Percentiles rank a stretch among this genome's conserved stretches.
Conservation (phyloP, 345 rosid genomes). For the Hibiscus trionum region DNA sequence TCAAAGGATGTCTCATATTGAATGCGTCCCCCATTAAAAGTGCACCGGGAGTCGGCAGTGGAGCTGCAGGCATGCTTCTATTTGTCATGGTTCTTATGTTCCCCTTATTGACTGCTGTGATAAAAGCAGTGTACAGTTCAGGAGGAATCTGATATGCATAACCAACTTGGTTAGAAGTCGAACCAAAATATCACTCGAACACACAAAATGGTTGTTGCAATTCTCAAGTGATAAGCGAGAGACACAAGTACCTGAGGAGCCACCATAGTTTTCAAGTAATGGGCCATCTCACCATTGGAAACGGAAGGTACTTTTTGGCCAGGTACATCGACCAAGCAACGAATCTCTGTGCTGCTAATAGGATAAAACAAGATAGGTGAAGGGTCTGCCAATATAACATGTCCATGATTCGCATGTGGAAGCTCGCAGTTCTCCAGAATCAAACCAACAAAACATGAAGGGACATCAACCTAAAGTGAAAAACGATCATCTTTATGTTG, state of each 20-base stretch:
- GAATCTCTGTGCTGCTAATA: conserved; percentile 51
- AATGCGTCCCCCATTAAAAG: conserved; percentile 45
- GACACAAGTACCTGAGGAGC: conserved; percentile 41
- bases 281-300: conserved; percentile 63
- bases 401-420: conserved; percentile 56
- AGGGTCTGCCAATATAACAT: conserved; percentile 50
- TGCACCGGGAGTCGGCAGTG: conserved; percentile 47
- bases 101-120: conserved; percentile 36
- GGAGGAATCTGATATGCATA: conserved; percentile 35
- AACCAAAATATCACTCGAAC: background rate
- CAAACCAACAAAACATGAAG: conserved; percentile 57
- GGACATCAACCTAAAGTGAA: conserved; percentile 47
- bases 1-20: conserved; percentile 59
- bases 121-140: conserved; percentile 32
- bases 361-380: conserved; percentile 56
- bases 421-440: conserved; percentile 60
- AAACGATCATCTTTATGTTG: background rate
- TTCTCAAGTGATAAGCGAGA: background rate
- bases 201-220: too few relatives aligned
- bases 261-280: conserved; percentile 41
- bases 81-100: conserved; percentile 45
- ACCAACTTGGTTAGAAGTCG: background rate
- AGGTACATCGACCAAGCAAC: conserved; percentile 65
- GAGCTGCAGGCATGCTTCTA: conserved; percentile 51
- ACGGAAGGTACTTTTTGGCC: conserved; percentile 60